Conservation (phyloP, 805 yeast species). For the Pichia occidentalis region DNA sequence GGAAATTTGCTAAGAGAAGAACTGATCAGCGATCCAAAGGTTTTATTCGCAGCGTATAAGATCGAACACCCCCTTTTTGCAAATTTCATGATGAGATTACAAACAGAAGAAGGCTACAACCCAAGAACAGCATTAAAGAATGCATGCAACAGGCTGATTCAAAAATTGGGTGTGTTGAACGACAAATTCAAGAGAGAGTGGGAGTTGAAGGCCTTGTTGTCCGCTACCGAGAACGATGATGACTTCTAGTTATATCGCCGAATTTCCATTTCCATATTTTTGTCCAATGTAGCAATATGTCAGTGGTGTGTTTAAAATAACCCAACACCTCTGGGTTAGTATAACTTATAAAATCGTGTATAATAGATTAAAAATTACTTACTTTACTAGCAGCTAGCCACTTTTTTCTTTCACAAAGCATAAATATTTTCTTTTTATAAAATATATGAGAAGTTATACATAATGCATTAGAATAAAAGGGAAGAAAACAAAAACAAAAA, state of each 20-base stretch:
- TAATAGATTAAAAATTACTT: too few species aligned
- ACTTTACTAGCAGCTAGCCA: too few species aligned
- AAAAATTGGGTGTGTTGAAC: slow-evolving; percentile 66
- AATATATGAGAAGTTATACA: too few species aligned
- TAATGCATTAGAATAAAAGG: too few species aligned
- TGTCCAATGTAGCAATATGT: too few species aligned
- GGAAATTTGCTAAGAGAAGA: slow-evolving; percentile 88
- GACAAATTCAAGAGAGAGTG: slow-evolving; percentile 86
- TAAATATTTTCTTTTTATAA: too few species aligned
- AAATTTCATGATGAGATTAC: slow-evolving; percentile 87
- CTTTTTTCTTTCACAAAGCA: too few species aligned
- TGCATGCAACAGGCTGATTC: slow-evolving; percentile 80
- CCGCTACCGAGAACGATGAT: slow-evolving; percentile 45
- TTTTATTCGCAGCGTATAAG: slow-evolving; percentile 95
- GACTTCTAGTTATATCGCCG: slow-evolving; percentile 17
- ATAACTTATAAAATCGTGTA: too few species aligned
- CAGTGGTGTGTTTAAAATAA: too few species aligned
- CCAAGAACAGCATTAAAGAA: slow-evolving; percentile 86
- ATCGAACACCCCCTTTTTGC: slow-evolving; percentile 98
- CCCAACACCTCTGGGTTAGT: too few species aligned
- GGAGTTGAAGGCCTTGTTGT: slow-evolving; percentile 73
- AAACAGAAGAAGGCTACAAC: slow-evolving; percentile 90
- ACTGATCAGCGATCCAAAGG: slow-evolving; percentile 76
- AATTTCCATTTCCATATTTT: too few species aligned
- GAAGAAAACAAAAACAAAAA: slow-evolving; percentile 5